phyloP scores from a whole-genome alignment of 257 asterid species.

The Solanum etuberosum region DNA sequence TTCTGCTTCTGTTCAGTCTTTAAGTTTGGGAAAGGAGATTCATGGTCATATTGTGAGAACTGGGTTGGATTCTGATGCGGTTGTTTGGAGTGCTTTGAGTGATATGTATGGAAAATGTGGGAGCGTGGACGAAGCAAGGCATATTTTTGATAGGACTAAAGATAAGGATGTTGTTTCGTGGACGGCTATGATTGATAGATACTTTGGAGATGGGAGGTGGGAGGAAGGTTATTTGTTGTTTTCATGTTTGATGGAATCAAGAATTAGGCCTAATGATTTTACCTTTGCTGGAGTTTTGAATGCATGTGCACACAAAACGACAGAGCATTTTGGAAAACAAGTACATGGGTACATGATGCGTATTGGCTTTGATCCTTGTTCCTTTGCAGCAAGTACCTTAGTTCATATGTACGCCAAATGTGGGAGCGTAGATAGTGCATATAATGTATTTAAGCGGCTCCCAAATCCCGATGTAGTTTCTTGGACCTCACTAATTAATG shows the following conservation, averaged over 20 bases:
- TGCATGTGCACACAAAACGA: constrained; percentile 46
- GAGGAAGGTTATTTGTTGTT: constrained; percentile 50
- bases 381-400: constrained; percentile 65
- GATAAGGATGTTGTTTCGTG: constrained; percentile 62
- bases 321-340: constrained; percentile 54
- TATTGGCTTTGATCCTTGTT: constrained; percentile 39
- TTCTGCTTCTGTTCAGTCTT: constrained; percentile 52
- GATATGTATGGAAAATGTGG: constrained; percentile 80
- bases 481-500: constrained; percentile 66
- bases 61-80: constrained; percentile 59
- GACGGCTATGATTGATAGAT: constrained; percentile 75
- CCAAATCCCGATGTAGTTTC: constrained; percentile 58
- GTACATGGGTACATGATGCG: constrained; percentile 62
- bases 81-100: constrained; percentile 61
- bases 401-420: constrained; percentile 75
- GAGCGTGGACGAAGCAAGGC: constrained; percentile 52
- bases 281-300: constrained; percentile 56
- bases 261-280: constrained; percentile 51
- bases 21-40: constrained; percentile 58
- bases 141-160: constrained; percentile 44
- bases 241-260: constrained; percentile 31
- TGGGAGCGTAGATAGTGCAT: constrained; percentile 49
- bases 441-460: constrained; percentile 32
- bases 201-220: constrained; percentile 58
- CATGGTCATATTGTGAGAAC: constrained; percentile 49